Base-by-base conservation (phyloP, 371 early-diverging fungal species). In the Mucor lusitanicus region DNA sequence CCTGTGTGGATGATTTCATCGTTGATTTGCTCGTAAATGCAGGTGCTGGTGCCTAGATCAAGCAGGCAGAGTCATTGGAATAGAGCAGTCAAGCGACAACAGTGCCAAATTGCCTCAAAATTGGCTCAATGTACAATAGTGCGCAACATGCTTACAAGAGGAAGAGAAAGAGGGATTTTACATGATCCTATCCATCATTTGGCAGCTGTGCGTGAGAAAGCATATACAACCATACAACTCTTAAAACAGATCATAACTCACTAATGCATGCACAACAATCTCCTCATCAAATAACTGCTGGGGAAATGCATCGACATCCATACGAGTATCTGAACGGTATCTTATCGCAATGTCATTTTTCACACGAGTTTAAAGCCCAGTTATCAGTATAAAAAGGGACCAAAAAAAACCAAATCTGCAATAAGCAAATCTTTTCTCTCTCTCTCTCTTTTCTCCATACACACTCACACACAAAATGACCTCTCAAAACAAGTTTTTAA, bases 401-500 rank as follows among this genome's bases (percentile, higher is more conserved):
- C 8, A 1, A 23, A 15, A 28, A 37, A 55, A 39, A 33, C 27
- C 30, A 53, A 54, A 58, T 13, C 13, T 35, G 65, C 50, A 68
- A 53, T 61, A n/a, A 40, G 35, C 59, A 44, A 44, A 46, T 12
- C 48, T 59, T 40, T 54, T 60, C 55, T 21, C 42, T 33, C 25
- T 7, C n/a, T n/a, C n/a, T n/a, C n/a, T n/a, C n/a, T 55, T n/a
- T 54, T 30, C 6, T 30, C 6, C 6, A 30, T 30, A 30, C 30
- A 30, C 30, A n/a, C 30, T 30, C 37, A 28, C 28, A 21, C 23
- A 25, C 13, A 30, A 55, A 40, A 59, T 48, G 39, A 64, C 50
- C 46, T 33, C 50, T 17, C 59, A 62, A 58, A 63, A 67, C 60
- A 64, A 75, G 30, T 77, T 81, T 28, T 35, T 82, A 5, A 64